Conservation (phyloP, 208 protist species). For the Acanthamoeba quina region DNA sequence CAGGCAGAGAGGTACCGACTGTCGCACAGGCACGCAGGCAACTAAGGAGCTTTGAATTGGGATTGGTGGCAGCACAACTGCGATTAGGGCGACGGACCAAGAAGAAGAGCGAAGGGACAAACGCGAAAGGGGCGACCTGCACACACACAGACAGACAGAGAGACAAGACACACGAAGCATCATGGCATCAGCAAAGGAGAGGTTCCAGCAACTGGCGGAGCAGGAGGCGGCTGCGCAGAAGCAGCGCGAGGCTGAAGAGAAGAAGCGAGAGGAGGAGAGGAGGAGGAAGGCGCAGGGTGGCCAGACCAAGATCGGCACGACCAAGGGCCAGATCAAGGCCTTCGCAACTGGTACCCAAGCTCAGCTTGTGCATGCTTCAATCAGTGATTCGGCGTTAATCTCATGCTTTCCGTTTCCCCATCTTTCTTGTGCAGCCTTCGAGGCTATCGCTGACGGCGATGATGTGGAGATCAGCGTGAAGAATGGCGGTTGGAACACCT, state of each 20-base stretch:
- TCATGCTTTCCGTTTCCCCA: background rate
- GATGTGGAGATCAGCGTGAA: conserved; percentile 60
- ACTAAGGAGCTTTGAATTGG: background rate
- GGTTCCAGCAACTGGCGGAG: conserved; percentile 56
- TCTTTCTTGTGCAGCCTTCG: conserved; percentile 9
- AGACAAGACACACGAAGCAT: background rate
- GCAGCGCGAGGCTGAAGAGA: conserved; percentile 43
- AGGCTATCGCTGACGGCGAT: conserved; percentile 67
- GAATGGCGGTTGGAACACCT: conserved; percentile 46
- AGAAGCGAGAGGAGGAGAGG: conserved; percentile 28
- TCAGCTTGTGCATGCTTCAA: background rate
- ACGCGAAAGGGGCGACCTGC: too few species aligned
- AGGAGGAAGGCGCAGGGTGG: conserved; percentile 2
- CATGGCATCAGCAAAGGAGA: conserved; percentile 50
- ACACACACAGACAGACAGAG: background rate
- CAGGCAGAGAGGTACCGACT: too few species aligned
- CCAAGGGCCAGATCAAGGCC: conserved; percentile 63
- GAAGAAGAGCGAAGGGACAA: too few species aligned
- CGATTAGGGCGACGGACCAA: background rate
- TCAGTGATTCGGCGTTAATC: too few species aligned
- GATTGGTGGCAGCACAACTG: background rate
- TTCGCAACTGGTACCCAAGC: conserved; percentile 7
- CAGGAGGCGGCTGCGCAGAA: conserved; percentile 24
- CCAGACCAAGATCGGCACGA: conserved; percentile 59
- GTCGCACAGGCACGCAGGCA: background rate